Evolutionary conservation across 2,329 filamentous ascomycete genomes (phyloP), one percentile per base, ranked within the genome.

Genomic region (Didymella arachidicola): DNA sequence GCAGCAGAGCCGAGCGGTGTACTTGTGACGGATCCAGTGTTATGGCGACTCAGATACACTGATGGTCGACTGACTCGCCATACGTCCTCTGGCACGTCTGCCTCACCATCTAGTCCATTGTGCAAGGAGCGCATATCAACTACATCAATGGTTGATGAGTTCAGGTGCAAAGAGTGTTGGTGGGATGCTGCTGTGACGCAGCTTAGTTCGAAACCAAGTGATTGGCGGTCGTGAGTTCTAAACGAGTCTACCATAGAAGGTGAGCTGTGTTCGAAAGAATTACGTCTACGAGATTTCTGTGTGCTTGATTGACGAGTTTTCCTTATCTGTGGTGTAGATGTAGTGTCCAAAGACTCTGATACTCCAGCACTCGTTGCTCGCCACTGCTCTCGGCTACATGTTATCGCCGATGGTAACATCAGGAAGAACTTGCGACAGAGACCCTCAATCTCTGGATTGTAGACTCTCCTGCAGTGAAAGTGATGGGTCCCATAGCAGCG

Each of bases 391-490:
- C 53, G 63, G 1, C 42, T 59, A 32, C 61, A 67, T 5, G 7
- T 52, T 1, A 22, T 55, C 10, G 41, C 38, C 2, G 45, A 45
- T 6, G 25, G 18, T 7, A 61, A 8, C 1, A 26, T 2, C 12
- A 46, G 27, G 8, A 69, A 69, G 49, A 60, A 69, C 11, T 61
- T 42, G 4, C 61, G 60, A 8, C 64, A 68, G 11, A 60, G 59
- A 18, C 60, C 62, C 12, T 62, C 41, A 3, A 66, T 68, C 26
- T 62, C 51, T 2, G 53, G 41, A n/a, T 62, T 60, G 2, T 48
- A 53, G 5, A 64, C 57, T 4, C 7, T n/a, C 12, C 52, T 43
- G 16, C 36, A 38, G 5, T n/a, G 29, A 16, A 56, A 49, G 10
- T 57, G 50, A 7, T 42, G 16, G 2, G 42, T 18, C 7, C n/a